phyloP scores from a whole-genome alignment of 2,329 filamentous ascomycete genomes.

The Monosporascus sp. region DNA sequence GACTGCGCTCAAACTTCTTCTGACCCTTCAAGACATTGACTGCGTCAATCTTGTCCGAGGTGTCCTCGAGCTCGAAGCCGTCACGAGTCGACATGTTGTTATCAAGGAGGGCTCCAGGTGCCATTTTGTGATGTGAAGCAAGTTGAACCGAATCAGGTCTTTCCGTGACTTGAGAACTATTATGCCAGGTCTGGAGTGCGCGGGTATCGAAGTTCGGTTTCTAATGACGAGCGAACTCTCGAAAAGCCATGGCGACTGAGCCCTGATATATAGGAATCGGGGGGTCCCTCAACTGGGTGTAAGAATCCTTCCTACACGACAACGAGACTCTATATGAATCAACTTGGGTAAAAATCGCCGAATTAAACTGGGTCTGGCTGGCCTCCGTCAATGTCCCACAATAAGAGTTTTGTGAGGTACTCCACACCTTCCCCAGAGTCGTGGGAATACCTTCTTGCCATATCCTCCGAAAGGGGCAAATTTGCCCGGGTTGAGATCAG shows the following conservation, averaged over 20 bases:
- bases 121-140: constrained; percentile 18
- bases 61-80: constrained; percentile 35
- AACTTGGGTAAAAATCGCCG: constrained; percentile 2
- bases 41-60: constrained; percentile 46
- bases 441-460: neutral
- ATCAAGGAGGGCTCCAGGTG: constrained; percentile 25
- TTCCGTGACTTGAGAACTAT: neutral
- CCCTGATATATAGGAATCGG: neutral
- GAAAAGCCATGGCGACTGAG: no score
- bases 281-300: neutral
- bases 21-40: constrained; percentile 48
- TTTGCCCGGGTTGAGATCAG: neutral
- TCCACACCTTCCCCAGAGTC: neutral
- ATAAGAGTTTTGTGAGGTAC: neutral
- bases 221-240: no score
- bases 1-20: constrained; percentile 43
- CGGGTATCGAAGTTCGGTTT: neutral
- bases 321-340: neutral
- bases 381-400: neutral
- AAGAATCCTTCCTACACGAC: neutral
- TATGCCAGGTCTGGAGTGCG: neutral
- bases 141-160: neutral
- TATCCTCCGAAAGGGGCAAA: neutral
- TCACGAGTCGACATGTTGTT: constrained; percentile 22
- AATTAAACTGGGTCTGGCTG: neutral